These are phyloP conservation scores for Coelastrella sp. DNA, from an alignment of 139 green algal genomes.

Conservation along the genomic window DNA sequence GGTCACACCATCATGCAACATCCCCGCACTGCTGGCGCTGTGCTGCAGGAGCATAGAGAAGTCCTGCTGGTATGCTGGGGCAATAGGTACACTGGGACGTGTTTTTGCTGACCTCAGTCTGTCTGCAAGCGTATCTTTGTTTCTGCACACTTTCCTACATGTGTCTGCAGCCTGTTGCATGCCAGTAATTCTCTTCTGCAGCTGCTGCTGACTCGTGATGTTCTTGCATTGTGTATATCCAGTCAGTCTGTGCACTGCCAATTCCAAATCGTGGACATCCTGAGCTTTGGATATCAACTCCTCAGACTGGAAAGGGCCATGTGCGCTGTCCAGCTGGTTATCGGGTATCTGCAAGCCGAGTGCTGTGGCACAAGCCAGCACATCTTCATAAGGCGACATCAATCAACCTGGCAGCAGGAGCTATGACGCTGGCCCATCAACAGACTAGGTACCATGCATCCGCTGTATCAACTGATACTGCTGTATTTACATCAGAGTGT, in stretches of 20 bases:
- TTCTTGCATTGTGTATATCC: not conserved
- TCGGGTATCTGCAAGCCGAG: not conserved
- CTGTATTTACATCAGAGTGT: too few species aligned
- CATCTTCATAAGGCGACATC: not conserved
- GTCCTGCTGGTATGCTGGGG: conserved; percentile 24
- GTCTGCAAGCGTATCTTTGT: conserved; percentile 35
- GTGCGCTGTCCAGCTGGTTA: not conserved
- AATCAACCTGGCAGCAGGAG: not conserved
- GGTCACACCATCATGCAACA: conserved; percentile 1
- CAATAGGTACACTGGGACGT: conserved; percentile 39
- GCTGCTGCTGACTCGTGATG: not conserved
- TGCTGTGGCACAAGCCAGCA: not conserved
- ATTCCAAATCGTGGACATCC: not conserved
- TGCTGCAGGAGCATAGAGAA: conserved; percentile 30
- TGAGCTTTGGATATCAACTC: not conserved
- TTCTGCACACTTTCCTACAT: not conserved
- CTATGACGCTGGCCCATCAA: too few species aligned
- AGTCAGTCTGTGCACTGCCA: not conserved
- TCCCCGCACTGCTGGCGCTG: not conserved
- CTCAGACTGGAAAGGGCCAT: not conserved
- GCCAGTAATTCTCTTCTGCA: not conserved
- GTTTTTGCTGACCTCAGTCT: conserved; percentile 31
- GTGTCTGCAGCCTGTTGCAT: not conserved
- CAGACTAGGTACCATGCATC: too few species aligned
- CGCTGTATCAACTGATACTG: too few species aligned